These are phyloP conservation scores for Lobulomyces angularis DNA, from an alignment of 192 early-diverging fungal species.

Conservation along the genomic window DNA sequence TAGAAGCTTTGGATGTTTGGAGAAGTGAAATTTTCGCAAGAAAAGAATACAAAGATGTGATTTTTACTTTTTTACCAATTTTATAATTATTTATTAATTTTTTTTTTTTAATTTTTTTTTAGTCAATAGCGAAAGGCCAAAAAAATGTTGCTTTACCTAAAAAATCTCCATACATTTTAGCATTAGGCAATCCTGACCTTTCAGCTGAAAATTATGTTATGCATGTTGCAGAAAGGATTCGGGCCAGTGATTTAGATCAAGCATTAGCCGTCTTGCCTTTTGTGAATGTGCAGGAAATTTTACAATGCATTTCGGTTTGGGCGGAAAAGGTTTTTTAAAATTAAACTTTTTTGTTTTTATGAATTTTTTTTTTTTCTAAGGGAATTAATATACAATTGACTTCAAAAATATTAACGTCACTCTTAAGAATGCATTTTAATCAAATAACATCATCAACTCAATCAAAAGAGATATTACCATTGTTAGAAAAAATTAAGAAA, in stretches of 20 bases:
- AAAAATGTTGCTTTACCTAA: conserved; percentile 14
- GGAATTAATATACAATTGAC: too few species aligned
- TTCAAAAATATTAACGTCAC: too few species aligned
- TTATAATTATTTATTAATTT: neutral
- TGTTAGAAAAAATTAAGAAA: conserved; percentile 58
- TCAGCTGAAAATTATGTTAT: conserved; percentile 71
- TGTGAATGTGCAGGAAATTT: conserved; percentile 58
- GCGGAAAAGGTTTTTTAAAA: conserved; percentile 56
- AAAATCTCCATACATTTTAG: conserved; percentile 49
- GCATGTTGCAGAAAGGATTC: conserved; percentile 59
- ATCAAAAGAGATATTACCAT: conserved; percentile 44
- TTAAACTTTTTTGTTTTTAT: neutral
- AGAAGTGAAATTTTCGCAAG: conserved; percentile 11
- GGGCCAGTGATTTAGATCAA: conserved; percentile 76
- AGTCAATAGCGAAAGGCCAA: neutral
- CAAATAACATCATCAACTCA: too few species aligned
- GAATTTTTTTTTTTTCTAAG: too few species aligned
- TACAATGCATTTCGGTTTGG: conserved; percentile 70
- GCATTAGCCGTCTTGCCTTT: conserved; percentile 84
- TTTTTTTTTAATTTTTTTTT: conserved; percentile 6
- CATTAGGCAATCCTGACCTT: conserved; percentile 46
- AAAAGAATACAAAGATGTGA: neutral
- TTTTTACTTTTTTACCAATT: neutral
- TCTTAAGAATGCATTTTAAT: too few species aligned
- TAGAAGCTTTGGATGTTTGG: conserved; percentile 83